Evolutionary conservation across 148 eudicot genomes (phyloP), one percentile per base, ranked within the genome.

Genomic region (Rhododendron mucronatum): DNA sequence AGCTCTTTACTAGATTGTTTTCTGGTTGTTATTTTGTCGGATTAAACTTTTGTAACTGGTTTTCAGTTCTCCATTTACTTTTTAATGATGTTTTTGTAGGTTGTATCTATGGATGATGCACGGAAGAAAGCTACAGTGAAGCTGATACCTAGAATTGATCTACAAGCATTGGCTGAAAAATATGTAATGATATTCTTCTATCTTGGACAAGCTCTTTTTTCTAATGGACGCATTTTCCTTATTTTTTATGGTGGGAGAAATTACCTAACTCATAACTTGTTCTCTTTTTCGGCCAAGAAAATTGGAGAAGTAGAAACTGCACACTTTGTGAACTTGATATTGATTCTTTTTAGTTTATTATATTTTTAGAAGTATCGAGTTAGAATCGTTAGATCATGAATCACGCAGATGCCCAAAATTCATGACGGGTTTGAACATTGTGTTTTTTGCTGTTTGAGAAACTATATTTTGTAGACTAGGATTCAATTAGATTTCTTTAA

Each of bases 121-220:
- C 89, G 94, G 63, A 94, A 90, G 89, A 95, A 91, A 87, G 99
- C 94, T 81, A 95, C 97, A n/a, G 93, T 97, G 74, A 94, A 95
- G 90, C 88, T 97, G 93, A 91, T 97, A 63, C 99, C 99, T 44
- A 91, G 99, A 90, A 88, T 97, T 57, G 99, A 97, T 93, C 88
- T 97, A 51, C 95, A 93, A 90, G 94, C 94, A 79, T 33, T 97
- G 88, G 92, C 98, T 59, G 94, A 87, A 88, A 97, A 95, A 94
- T 91, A 91, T 91, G 99, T 95, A 95, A 92, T 63, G 47, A 76
- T 41, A 84, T 44, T 55, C 48, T 53, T 45, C 41, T 41, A 37
- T 82, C 53, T 57, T 50, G 33, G 61, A 30, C 20, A 67, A 18
- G 15, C 20, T 21, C 85, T 76, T 45, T 13, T 82, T 41, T 10